Percentiles rank a stretch among this genome's conserved stretches.
Conservation (phyloP, 2,329 filamentous ascomycete genomes). For the Clathrospora elynae region DNA sequence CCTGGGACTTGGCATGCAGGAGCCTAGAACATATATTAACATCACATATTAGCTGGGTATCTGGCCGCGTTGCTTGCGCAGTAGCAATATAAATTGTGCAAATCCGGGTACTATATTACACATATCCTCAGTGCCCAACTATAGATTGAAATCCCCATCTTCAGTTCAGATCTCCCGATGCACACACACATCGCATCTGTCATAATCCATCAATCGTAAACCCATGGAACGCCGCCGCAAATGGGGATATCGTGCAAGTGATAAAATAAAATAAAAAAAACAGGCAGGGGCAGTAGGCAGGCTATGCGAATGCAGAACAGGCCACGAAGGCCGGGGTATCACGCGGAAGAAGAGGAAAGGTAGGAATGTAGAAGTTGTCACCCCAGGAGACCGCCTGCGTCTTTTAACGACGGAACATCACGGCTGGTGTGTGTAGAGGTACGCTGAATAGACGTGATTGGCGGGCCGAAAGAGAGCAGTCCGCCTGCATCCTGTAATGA, state of each 20-base stretch:
- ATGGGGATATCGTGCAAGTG: slow-evolving; percentile 28
- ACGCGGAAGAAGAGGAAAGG: slow-evolving; percentile 26
- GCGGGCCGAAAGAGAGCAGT: slow-evolving; percentile 25
- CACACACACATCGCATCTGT: slow-evolving; percentile 8
- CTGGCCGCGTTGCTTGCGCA: slow-evolving; percentile 20
- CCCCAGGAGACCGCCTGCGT: slow-evolving; percentile 42
- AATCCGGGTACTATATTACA: slow-evolving; percentile 10
- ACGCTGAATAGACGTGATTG: slow-evolving; percentile 22
- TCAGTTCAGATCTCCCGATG: background rate
- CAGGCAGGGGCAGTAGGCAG: slow-evolving; percentile 19
- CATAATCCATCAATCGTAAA: slow-evolving; percentile 23
- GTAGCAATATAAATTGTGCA: slow-evolving; percentile 1
- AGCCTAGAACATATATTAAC: slow-evolving; percentile 19
- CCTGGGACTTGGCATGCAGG: slow-evolving; percentile 5
- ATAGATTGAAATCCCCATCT: background rate
- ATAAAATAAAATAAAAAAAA: slow-evolving; percentile 10
- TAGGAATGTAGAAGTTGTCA: slow-evolving; percentile 18
- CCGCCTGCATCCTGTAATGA: slow-evolving; percentile 40
- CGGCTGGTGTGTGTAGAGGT: slow-evolving; percentile 31
- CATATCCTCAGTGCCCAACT: slow-evolving; percentile 4
- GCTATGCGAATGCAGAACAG: slow-evolving; percentile 29
- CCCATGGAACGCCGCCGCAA: slow-evolving; percentile 24
- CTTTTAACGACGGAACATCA: slow-evolving; percentile 37
- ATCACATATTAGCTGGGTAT: slow-evolving; percentile 14
- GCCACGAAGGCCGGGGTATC: slow-evolving; percentile 42